Conservation (phyloP, 768 basidiomycete genomes). For the Asterophora lycoperdoides region DNA sequence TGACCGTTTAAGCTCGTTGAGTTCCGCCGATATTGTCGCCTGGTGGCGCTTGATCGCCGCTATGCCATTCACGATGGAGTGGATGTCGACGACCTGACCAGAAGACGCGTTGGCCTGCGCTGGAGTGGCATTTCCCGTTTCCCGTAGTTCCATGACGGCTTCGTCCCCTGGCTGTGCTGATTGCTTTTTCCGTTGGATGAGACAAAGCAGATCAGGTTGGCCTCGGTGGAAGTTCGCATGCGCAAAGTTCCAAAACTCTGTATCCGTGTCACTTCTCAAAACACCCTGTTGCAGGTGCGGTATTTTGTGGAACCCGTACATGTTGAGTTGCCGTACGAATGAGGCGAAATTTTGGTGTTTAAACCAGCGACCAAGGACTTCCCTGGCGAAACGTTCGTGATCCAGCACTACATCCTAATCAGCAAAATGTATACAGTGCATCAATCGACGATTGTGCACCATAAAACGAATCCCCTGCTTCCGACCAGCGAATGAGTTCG, state of each 20-base stretch:
- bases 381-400: constrained; percentile 84
- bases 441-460: constrained; percentile 39
- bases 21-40: constrained; percentile 82
- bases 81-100: constrained; percentile 67
- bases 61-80: constrained; percentile 77
- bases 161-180: constrained; percentile 36
- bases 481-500: constrained; percentile 88
- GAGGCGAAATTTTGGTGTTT: constrained; percentile 95
- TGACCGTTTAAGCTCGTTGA: constrained; percentile 81
- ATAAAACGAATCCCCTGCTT: constrained; percentile 88
- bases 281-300: constrained; percentile 96
- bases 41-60: constrained; percentile 89
- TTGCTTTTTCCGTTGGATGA: constrained; percentile 87
- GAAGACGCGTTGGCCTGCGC: constrained; percentile 15
- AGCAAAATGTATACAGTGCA: not conserved
- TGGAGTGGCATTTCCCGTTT: constrained; percentile 17
- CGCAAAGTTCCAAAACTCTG: constrained; percentile 88
- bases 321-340: constrained; percentile 91
- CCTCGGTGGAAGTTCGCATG: constrained; percentile 86
- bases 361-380: constrained; percentile 92
- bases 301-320: constrained; percentile 95
- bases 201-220: constrained; percentile 81
- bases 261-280: constrained; percentile 74
- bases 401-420: constrained; percentile 65
- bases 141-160: constrained; percentile 29